Conservation (phyloP, 352 stramenopile genomes). For the Phytophthora foliorum region DNA sequence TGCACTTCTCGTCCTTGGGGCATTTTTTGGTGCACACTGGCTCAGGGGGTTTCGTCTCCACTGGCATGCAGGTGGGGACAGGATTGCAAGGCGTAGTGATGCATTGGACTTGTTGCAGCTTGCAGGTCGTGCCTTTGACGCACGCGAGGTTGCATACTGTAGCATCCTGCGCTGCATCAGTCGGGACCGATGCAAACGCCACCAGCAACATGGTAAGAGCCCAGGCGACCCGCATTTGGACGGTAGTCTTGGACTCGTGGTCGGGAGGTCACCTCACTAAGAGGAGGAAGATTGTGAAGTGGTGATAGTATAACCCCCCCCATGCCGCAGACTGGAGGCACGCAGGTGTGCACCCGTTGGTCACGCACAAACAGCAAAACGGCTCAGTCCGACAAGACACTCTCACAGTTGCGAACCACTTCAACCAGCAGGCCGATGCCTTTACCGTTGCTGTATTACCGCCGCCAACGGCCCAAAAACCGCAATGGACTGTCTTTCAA, state of each 20-base stretch:
- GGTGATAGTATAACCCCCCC: not conserved
- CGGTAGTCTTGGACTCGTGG: not conserved
- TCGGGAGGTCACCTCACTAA: not conserved
- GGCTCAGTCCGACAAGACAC: slow-evolving; percentile 10
- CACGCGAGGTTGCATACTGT: slow-evolving; percentile 21
- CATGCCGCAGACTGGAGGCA: not conserved
- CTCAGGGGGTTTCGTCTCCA: slow-evolving; percentile 2
- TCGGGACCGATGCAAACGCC: not conserved
- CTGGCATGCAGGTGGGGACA: slow-evolving; percentile 26
- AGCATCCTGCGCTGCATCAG: not conserved
- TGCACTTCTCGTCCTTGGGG: slow-evolving; percentile 25
- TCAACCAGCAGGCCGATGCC: not conserved
- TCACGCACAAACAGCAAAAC: slow-evolving; percentile 33
- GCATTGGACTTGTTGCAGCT: slow-evolving; percentile 26
- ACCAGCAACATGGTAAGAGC: slow-evolving; percentile 13
- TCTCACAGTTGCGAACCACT: not conserved
- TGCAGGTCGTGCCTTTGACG: slow-evolving; percentile 18
- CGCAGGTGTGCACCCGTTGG: slow-evolving; percentile 6
- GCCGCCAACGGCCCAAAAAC: no score
- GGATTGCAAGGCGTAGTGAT: slow-evolving; percentile 27
- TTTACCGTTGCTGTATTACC: slow-evolving; percentile 7
- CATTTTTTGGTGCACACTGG: slow-evolving; percentile 29
- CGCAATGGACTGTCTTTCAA: no score
- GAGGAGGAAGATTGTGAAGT: slow-evolving; percentile 24
- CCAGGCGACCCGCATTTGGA: slow-evolving; percentile 19